Evolutionary conservation across 2,329 filamentous ascomycete species (phyloP), one percentile per base, ranked within the genome.

Genomic region (Penicillium occitanis): DNA sequence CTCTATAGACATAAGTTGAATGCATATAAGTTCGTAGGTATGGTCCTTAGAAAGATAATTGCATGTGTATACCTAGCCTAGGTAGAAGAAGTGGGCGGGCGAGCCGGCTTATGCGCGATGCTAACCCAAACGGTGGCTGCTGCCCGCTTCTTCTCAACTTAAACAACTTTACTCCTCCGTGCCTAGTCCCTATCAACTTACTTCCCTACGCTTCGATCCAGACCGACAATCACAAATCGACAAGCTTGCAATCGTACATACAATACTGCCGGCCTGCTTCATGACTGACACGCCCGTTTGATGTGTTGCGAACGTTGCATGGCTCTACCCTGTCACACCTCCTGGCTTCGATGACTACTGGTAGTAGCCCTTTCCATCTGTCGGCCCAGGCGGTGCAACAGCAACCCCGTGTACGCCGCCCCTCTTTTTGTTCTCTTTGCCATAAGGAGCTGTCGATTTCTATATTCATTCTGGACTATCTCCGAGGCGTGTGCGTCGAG

Each of bases 321-420:
- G 62, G 55, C 62, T 61, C 65, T 64, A n/a, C 63, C 63, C 57
- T 63, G 63, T 55, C 59, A 61, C 67, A 68, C 61, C 70, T 70
- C 72, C 77, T 76, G 77, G 77, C 76, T 77, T 79, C 77, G 73
- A 80, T 80, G 78, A 76, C 71, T 74, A 67, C 73, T 74, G 67
- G 73, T 71, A 71, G 69, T 71, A 71, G 69, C 70, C 70, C 71
- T 68, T 68, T 67, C 69, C 70, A 68, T 71, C 69, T 70, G 72
- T 70, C 72, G 73, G 73, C 70, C 73, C 72, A 71, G 72, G 75
- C 75, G 75, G 73, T 77, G 59, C 66, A 67, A 75, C 72, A 75
- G 73, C 75, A 74, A 77, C 73, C 71, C 72, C 71, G 68, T 72
- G 68, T 63, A 66, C 64, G 61, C 67, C 64, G 67, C 70, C 67